phyloP scores from a whole-genome alignment of 306 rosid species.

The Trifolium repens region DNA sequence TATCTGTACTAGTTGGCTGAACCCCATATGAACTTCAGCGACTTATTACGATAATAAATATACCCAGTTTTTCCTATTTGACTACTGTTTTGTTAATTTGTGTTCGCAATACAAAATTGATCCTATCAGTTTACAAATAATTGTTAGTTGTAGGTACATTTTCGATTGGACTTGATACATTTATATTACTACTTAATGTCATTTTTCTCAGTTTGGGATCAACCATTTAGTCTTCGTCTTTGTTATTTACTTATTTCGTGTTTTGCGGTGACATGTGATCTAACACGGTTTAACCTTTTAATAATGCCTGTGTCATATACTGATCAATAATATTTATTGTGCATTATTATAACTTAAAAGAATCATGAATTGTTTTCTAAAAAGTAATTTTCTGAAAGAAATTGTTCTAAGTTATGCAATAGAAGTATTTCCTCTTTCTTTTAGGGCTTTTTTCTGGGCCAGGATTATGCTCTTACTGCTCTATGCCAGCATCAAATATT shows the following conservation, averaged over 20 bases:
- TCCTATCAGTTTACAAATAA: too few relatives aligned
- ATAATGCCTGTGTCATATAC: conserved; percentile 9
- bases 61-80: too few relatives aligned
- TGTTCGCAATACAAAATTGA: too few relatives aligned
- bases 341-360: background rate
- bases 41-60: too few relatives aligned
- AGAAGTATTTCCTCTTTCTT: conserved; percentile 11
- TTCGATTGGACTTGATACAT: background rate
- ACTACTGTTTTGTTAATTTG: too few relatives aligned
- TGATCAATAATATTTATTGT: conserved; percentile 3
- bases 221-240: background rate
- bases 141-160: conserved; percentile 13
- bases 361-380: background rate
- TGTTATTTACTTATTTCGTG: background rate
- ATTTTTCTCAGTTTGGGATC: conserved; percentile 1
- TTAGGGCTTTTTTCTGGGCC: background rate
- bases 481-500: background rate
- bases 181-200: conserved; percentile 11
- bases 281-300: background rate
- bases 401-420: background rate
- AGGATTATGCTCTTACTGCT: background rate
- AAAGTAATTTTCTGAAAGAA: background rate
- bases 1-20: too few relatives aligned
- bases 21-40: too few relatives aligned
- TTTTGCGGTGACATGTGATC: conserved; percentile 2